Base-by-base conservation (phyloP, 768 basidiomycete species). In the Agaricus blazei region DNA sequence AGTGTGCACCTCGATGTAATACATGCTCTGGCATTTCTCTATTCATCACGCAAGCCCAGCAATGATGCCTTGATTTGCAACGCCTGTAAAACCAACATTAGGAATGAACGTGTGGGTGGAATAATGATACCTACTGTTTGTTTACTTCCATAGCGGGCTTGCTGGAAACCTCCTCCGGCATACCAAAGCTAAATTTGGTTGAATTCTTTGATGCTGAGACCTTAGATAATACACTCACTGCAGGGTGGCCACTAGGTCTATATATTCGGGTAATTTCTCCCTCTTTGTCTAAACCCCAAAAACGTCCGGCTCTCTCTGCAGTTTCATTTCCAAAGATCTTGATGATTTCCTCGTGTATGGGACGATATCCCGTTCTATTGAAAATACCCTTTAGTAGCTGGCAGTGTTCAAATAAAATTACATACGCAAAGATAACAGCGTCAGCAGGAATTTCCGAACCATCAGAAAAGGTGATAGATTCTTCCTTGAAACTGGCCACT, bases 341-440 rank as follows among this genome's bases (percentile, higher is more conserved):
- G 29, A 62, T 66, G 59, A 68, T 62, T 1, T 65, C 61, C 24
- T 72, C 65, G 3, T 63, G 61, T 15, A 71, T 71, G 2, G 57
- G 12, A 2, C 34, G 19, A 19, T 19, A 19, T 19, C 19, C 19
- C 19, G 19, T 19, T 19, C 19, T 19, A 19, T 19, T 19, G 19
- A 19, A 19, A 19, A 19, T 1, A 19, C 19, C 19, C 19, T 19
- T 19, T 19, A 19, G 19, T 19, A 19, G 19, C 19, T 19, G 19
- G 19, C 19, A 19, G 19, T 19, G 19, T 19, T 19, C 19, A 19
- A 19, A 19, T 19, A 19, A 19, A 19, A 37, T 37, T 23, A 63
- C 66, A 23, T 37, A 69, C 70, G 79, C 78, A 58, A 75, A 76
- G 19, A 82, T 73, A 4, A 82, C 70, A 15, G 71, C 67, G 52